Evolutionary conservation across 768 basidiomycete genomes (phyloP).

Genomic region (Agrocybe praecox): DNA sequence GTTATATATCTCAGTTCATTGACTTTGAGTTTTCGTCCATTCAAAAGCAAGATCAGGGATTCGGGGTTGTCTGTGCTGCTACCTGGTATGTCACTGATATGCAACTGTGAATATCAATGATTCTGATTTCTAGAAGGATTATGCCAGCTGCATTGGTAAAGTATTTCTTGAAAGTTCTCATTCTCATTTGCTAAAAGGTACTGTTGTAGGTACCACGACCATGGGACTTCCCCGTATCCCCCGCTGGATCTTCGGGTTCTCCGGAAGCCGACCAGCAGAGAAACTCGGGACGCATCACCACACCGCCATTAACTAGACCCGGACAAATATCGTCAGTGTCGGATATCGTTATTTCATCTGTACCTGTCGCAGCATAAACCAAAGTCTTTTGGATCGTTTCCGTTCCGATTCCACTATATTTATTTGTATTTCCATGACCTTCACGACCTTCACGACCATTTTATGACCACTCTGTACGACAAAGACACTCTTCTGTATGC

Average conservation of each 20-base stretch:
- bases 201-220: slow-evolving; percentile 58
- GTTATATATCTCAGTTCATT: slow-evolving; percentile 79
- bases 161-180: not conserved
- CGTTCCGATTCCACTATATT: not conserved
- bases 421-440: not conserved
- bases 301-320: not conserved
- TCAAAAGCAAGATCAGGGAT: slow-evolving; percentile 61
- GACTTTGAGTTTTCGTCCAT: slow-evolving; percentile 76
- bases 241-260: not conserved
- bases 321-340: slow-evolving; percentile 3
- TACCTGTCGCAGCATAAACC: not conserved
- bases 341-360: slow-evolving; percentile 1
- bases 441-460: slow-evolving; percentile 1
- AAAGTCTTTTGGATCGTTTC: not conserved
- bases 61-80: slow-evolving; percentile 85
- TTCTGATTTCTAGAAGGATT: slow-evolving; percentile 45
- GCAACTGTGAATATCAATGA: not conserved
- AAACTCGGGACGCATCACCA: not conserved
- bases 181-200: slow-evolving; percentile 1
- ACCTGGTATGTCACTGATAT: slow-evolving; percentile 62
- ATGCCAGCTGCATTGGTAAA: slow-evolving; percentile 74
- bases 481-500: not conserved
- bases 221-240: slow-evolving; percentile 69
- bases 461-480: not conserved
- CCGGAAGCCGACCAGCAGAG: not conserved